Conservation (phyloP, 768 basidiomycete species). For the Suillus decipiens region DNA sequence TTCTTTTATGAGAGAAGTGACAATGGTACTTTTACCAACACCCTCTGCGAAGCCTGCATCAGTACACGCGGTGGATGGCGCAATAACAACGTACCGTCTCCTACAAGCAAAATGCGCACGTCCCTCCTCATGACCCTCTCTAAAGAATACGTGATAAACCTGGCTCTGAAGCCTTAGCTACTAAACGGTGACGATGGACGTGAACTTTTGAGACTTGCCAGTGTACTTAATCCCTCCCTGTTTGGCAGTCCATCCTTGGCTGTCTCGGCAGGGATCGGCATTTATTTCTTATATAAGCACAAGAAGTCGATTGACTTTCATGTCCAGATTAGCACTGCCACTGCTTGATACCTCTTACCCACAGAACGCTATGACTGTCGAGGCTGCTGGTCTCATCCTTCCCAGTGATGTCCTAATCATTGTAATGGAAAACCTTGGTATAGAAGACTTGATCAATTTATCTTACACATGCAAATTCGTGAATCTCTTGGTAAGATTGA, state of each 20-base stretch:
- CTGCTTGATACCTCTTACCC: background rate
- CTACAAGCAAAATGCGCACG: conserved; percentile 92
- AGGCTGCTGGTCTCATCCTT: conserved; percentile 27
- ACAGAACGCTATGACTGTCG: background rate
- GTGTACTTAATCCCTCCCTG: conserved; percentile 8
- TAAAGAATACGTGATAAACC: background rate
- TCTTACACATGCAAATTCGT: conserved; percentile 32
- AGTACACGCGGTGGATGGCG: conserved; percentile 11
- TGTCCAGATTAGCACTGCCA: background rate
- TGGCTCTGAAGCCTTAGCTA: background rate
- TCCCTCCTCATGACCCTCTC: conserved; percentile 73
- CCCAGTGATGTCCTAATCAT: conserved; percentile 60
- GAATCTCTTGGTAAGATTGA: conserved; percentile 41
- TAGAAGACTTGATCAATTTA: conserved; percentile 42
- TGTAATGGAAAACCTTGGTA: conserved; percentile 46
- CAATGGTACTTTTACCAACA: conserved; percentile 97
- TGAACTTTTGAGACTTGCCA: background rate
- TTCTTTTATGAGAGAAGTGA: conserved; percentile 96
- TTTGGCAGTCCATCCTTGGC: background rate
- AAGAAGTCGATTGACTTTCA: background rate
- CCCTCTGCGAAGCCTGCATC: conserved; percentile 59
- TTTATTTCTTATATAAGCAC: background rate
- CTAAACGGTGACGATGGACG: background rate
- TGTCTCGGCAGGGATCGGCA: conserved; percentile 5
- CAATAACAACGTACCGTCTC: conserved; percentile 69